Evolutionary conservation across 192 early-diverging fungal species (phyloP), one percentile per base, ranked within the genome.

Genomic region (Podila epicladia): DNA sequence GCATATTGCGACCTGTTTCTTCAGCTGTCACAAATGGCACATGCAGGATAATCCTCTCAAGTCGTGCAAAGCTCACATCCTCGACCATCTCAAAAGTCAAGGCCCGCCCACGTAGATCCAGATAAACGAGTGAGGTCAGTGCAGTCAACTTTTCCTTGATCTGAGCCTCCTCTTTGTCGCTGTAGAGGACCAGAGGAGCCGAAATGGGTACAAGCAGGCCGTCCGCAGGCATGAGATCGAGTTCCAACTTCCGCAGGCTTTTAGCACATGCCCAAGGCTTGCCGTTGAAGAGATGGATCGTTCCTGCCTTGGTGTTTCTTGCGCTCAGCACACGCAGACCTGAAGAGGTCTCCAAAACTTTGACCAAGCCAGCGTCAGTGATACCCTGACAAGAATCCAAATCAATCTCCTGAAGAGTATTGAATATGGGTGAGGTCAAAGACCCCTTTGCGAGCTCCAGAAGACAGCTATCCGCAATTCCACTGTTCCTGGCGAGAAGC

Each of bases 281-380:
- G 60, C 38, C 13, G 4, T 61, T 70, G 31, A 70, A 70, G 19
- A 70, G 68, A 5, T 70, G 41, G 28, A 70, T 45, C 17, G 58
- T 70, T 8, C 68, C 68, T 24, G 48, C 68, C 9, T 2, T 20
- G 1, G 68, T 70, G 28, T 38, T 45, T 20, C 24, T 9, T 45
- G 61, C 28, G 29, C 50, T 70, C 33, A 70, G 24, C n/a, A 2
- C 9, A 3, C 26, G 67, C 32, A 69, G 19, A 1, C 53, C 53
- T 8, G 8, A 12, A 26, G 2, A 4, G 5, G 24, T 22, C 12
- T 55, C n/a, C 53, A 55, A 11, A 26, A 55, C 53, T 22, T 55
- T 55, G n/a, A n/a, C n/a, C 53, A 55, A 24, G 53, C 53, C 53
- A 3, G 22, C n/a, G 24, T 6, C 53, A 55, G 53, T 24, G 11